Percentiles rank a stretch among this genome's conserved stretches.
Conservation (phyloP, 305 asterid species). For the Rubia peregrina region DNA sequence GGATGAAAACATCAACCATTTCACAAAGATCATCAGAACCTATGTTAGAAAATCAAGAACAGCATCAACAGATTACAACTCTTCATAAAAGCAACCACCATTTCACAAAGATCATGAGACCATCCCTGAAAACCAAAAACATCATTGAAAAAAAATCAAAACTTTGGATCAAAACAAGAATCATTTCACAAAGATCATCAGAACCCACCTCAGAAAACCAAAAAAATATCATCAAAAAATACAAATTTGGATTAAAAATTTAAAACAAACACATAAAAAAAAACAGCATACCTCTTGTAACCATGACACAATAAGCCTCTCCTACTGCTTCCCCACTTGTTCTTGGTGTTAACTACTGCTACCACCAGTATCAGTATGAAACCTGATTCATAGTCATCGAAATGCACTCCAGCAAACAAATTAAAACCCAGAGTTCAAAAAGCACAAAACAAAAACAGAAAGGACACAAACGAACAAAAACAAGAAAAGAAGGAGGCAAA, state of each 20-base stretch:
- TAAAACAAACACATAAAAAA: neutral
- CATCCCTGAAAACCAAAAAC: neutral
- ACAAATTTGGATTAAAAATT: neutral
- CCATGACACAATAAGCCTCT: constrained; percentile 97
- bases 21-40: neutral
- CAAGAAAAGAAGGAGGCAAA: neutral
- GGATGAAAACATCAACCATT: neutral
- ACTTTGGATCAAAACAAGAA: constrained; percentile 24
- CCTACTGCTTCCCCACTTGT: constrained; percentile 60
- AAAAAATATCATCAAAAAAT: constrained; percentile 3
- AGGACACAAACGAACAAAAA: neutral
- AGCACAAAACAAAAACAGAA: neutral
- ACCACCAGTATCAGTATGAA: constrained; percentile 19
- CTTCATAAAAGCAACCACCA: neutral
- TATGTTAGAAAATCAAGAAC: neutral
- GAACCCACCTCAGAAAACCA: constrained; percentile 4
- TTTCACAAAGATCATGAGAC: neutral
- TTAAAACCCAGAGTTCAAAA: neutral
- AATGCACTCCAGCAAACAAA: neutral
- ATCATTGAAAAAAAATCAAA: neutral
- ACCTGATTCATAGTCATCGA: neutral
- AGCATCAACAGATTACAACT: neutral
- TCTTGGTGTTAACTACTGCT: constrained; percentile 32
- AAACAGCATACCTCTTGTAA: constrained; percentile 69
- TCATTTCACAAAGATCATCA: constrained; percentile 9